Evolutionary conservation across 441 rosid species (phyloP).

Genomic region (Theobroma grandiflorum): DNA sequence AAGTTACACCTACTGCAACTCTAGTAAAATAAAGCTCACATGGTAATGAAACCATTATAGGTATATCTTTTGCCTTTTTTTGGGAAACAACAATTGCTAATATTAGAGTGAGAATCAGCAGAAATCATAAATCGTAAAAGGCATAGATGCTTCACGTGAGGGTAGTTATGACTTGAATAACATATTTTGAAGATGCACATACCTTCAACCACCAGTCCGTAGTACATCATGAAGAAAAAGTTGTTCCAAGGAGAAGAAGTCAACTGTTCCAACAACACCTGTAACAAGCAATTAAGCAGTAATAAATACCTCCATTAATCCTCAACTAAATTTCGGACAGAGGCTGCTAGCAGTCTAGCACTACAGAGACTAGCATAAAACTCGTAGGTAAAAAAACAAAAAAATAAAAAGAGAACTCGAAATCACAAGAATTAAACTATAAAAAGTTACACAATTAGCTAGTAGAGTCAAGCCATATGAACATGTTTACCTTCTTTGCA

Average conservation of each 20-base stretch:
- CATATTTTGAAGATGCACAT: conserved; percentile 25
- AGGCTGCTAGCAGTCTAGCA: not conserved
- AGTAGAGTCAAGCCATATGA: not conserved
- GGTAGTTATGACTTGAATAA: not conserved
- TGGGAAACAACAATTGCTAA: not conserved
- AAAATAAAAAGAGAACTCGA: not conserved
- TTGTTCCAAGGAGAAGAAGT: conserved; percentile 92
- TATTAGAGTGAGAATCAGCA: not conserved
- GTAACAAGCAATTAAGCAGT: not conserved
- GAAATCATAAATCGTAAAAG: not conserved
- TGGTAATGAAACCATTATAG: not conserved
- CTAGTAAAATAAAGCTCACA: not conserved
- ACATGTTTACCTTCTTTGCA: conserved; percentile 74
- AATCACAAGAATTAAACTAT: not conserved
- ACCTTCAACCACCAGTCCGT: conserved; percentile 93
- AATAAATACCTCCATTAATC: conserved; percentile 21
- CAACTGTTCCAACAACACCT: conserved; percentile 91
- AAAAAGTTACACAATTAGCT: not conserved
- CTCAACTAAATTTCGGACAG: not conserved
- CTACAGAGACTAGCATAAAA: not conserved
- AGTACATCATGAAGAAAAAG: conserved; percentile 81
- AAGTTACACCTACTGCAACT: not conserved
- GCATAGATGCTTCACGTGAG: not conserved
- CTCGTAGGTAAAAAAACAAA: not conserved
- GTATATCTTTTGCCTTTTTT: not conserved